Evolutionary conservation across 2,329 filamentous ascomycete genomes (phyloP), one percentile per base, ranked within the genome.

Genomic region (Sphaerulina vaccinii): DNA sequence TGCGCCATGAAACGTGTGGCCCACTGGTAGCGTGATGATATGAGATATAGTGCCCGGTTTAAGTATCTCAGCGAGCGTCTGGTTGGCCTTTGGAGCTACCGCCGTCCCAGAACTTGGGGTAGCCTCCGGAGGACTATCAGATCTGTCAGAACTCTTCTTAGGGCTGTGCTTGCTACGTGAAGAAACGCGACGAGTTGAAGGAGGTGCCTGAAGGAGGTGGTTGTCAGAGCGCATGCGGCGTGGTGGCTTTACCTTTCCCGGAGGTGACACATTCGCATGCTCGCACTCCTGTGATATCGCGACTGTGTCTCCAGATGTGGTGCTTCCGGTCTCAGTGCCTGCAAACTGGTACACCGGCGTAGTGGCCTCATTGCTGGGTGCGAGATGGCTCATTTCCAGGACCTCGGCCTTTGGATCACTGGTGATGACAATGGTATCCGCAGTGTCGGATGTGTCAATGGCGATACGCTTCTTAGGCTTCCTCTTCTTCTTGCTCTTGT

Each of bases 401-500:
- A 54, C 36, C 11, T 43, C 27, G 24, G 23, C 51, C 35, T 45
- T 42, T 11, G 35, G 33, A 18, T 27, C 19, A 10, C 37, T 11
- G 19, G 37, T 36, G 22, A 46, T 23, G 22, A 18, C 40, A 39
- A 37, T 22, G 18, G 37, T n/a, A 16, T 13, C 18, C n/a, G 19
- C 32, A 29, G 21, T 11, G 15, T 23, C 19, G 39, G 47, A 47
- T 7, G 9, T 13, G 18, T 36, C 49, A 19, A 35, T 18, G 9
- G 38, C 21, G 11, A 24, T 18, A 23, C 45, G 45, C 32, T 49
- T 54, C 45, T 45, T 43, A 13, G 41, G 29, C 24, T 47, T 42
- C 46, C 39, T 21, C 27, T 40, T 54, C 29, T 40, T 49, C 45
- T 54, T 54, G 48, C 33, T 49, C 45, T 54, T 54, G 48, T 51